phyloP scores from a whole-genome alignment of 371 early-diverging fungal species.

The Rhizopus stolonifer region DNA sequence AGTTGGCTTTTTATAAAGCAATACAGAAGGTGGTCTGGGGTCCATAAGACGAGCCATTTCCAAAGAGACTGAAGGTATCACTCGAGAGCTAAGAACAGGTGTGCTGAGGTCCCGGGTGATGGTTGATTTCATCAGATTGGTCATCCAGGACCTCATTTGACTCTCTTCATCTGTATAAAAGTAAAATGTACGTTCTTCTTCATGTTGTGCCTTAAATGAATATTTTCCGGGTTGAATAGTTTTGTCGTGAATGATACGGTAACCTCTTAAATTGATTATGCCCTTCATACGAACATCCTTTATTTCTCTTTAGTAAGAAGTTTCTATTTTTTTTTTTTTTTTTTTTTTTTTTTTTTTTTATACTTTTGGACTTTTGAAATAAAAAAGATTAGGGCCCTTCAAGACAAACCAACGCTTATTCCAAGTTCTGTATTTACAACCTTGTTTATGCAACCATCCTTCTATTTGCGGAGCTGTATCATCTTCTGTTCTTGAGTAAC shows the following conservation, averaged over 20 bases:
- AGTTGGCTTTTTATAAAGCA: slow-evolving; percentile 26
- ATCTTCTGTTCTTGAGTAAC: slow-evolving; percentile 6
- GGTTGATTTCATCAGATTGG: slow-evolving; percentile 65
- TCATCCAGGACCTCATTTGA: slow-evolving; percentile 56
- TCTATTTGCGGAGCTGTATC: slow-evolving; percentile 58
- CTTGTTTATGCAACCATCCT: slow-evolving; percentile 68
- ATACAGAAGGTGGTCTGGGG: slow-evolving; percentile 64
- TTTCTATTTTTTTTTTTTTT: too few relatives aligned
- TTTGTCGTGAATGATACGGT: slow-evolving; percentile 54
- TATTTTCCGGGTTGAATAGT: slow-evolving; percentile 62
- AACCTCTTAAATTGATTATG: slow-evolving; percentile 53
- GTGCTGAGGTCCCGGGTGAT: slow-evolving; percentile 57
- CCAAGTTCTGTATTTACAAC: slow-evolving; percentile 66
- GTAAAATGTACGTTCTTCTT: slow-evolving; percentile 54
- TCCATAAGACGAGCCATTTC: slow-evolving; percentile 61
- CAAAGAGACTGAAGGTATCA: slow-evolving; percentile 61
- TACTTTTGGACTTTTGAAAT: slow-evolving; percentile 65
- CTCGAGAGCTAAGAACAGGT: slow-evolving; percentile 67
- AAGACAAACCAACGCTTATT: slow-evolving; percentile 71
- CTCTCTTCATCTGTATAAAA: slow-evolving; percentile 58
- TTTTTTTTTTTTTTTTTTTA: neutral
- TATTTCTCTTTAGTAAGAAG: neutral
- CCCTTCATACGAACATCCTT: slow-evolving; percentile 54
- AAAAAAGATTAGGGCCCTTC: slow-evolving; percentile 61
- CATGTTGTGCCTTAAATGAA: slow-evolving; percentile 66